Evolutionary conservation across 495 filamentous ascomycete genomes (phyloP).

Genomic region (Emericellopsis terricola): DNA sequence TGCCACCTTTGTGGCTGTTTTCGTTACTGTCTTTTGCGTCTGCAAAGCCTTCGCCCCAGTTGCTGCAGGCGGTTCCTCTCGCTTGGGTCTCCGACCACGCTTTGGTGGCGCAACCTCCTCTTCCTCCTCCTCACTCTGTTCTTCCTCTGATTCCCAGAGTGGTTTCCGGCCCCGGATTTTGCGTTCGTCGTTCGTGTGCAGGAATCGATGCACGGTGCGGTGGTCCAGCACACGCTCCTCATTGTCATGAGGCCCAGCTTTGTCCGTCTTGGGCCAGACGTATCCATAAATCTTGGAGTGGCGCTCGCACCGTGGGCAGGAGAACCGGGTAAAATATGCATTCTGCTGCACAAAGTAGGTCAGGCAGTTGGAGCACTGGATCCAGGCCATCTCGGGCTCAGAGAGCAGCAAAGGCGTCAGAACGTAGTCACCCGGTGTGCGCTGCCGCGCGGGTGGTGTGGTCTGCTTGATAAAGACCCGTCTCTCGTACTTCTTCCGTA

Average conservation of each 20-base stretch:
- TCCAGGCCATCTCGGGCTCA: constrained; percentile 62
- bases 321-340: constrained; percentile 64
- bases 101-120: too few species aligned
- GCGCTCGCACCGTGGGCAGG: constrained; percentile 83
- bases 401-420: constrained; percentile 54
- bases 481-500: background rate
- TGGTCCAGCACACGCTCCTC: constrained; percentile 66
- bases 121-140: background rate
- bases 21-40: too few species aligned
- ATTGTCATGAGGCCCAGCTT: constrained; percentile 47
- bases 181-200: constrained; percentile 46
- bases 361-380: constrained; percentile 69
- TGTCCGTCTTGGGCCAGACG: constrained; percentile 88
- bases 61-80: too few species aligned
- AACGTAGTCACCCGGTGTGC: constrained; percentile 59
- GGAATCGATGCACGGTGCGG: constrained; percentile 49
- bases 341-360: constrained; percentile 70
- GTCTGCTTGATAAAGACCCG: constrained; percentile 1
- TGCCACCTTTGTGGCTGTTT: too few species aligned
- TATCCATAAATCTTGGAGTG: constrained; percentile 93
- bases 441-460: constrained; percentile 13
- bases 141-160: constrained; percentile 7
- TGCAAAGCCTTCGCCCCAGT: too few species aligned
- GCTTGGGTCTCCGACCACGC: too few species aligned
- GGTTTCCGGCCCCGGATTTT: constrained; percentile 26